Percentiles rank a stretch among this genome's conserved stretches.
phyloP scores from a whole-genome alignment of 805 yeast genomes.

The Yueomyces sinensis region DNA sequence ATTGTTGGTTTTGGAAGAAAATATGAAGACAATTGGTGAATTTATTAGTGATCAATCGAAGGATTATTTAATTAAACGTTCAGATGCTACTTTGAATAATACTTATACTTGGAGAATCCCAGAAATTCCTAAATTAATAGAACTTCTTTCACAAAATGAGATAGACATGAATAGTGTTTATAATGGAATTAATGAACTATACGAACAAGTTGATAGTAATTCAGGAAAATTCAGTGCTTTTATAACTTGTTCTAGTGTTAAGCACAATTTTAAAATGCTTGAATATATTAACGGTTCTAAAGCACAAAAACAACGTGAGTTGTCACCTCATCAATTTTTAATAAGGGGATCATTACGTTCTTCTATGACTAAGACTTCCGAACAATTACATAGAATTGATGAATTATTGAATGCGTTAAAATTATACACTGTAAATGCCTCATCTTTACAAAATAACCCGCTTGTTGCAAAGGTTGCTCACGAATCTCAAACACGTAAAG shows the following conservation, averaged over 20 bases:
- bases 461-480: conserved; percentile 7
- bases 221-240: not conserved
- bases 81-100: conserved; percentile 15
- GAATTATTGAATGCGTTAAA: conserved; percentile 12
- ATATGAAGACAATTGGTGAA: conserved; percentile 13
- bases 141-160: conserved; percentile 2
- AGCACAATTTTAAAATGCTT: not conserved
- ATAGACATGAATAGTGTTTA: not conserved
- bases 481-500: conserved; percentile 8
- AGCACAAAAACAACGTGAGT: conserved; percentile 4
- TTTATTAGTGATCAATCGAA: conserved; percentile 25
- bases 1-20: conserved; percentile 20
- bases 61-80: conserved; percentile 12
- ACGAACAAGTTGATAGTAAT: not conserved
- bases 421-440: conserved; percentile 6
- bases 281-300: not conserved
- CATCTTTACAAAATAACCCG: conserved; percentile 7
- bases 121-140: conserved; percentile 13
- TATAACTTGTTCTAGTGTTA: not conserved
- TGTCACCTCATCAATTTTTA: conserved; percentile 13
- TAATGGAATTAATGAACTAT: not conserved
- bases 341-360: conserved; percentile 12
- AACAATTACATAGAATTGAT: conserved; percentile 8
- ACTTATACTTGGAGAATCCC: conserved; percentile 28
- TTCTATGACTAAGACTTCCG: conserved; percentile 8